Evolutionary conservation across 1,284 basidiomycete genomes (phyloP), one percentile per base, ranked within the genome.

Genomic region (Schizopora paradoxa): DNA sequence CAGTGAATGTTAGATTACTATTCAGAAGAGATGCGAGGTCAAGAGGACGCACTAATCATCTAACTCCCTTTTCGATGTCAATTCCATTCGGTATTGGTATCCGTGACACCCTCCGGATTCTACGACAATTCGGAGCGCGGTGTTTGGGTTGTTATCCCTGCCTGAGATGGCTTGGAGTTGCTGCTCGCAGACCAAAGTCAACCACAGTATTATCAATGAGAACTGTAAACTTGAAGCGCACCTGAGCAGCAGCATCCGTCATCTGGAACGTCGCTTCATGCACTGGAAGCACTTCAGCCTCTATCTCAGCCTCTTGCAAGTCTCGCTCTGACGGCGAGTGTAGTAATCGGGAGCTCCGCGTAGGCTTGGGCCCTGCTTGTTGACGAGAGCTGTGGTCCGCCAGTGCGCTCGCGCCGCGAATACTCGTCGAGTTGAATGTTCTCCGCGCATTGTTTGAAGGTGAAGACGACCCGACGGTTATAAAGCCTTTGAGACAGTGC

Each of bases 61-160:
- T 4, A 68, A 66, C 41, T 72, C 66, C 5, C 72, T 72, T 19
- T 66, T 61, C 36, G 71, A 74, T 2, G 85, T 81, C 1, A 94
- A 72, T 49, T 83, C 79, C 72, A 95, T 77, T 61, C 89, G 91
- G 66, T 94, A 94, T 59, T 94, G 89, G 59, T 94, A 94, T 25
- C 91, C 91, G 57, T 95, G 91, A 58, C 91, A 94, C 28, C 91
- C 92, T 13, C 91, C 91, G 3, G 86, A 89, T 60, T 93, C 90
- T 19, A 95, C 87, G 0, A 79, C 68, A 56, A 95, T 73, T 49
- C 90, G 72, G 11, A 94, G 68, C 2, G 80, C 84, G 16, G 86
- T 73, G 23, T 74, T 57, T 0, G 77, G 62, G 54, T 85, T 75
- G 5, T 72, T 67, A 55, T 86, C 74, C 11, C 77, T 69, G 28